These are phyloP conservation scores for Aspergillus uvarum DNA, from an alignment of 2,329 filamentous ascomycete genomes.

Conservation along the genomic window DNA sequence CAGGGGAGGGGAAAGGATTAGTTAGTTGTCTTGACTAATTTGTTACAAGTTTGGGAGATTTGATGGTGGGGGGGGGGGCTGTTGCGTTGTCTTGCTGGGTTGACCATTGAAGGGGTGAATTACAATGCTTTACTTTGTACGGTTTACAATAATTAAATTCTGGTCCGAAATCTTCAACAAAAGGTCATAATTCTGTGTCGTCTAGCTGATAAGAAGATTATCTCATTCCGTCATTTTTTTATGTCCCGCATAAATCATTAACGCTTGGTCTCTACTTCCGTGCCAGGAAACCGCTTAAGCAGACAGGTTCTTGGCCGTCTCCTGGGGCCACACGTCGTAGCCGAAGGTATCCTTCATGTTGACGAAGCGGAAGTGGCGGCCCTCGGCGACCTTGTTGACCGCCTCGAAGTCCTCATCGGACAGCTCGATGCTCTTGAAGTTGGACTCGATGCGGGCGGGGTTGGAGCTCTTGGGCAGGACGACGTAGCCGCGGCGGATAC, in stretches of 20 bases:
- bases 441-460: conserved; percentile 65
- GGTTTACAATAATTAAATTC: too few species aligned
- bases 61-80: too few species aligned
- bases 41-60: too few species aligned
- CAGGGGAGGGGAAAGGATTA: too few species aligned
- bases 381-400: conserved; percentile 63
- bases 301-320: conserved; percentile 42
- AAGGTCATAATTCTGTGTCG: not conserved
- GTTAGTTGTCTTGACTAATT: too few species aligned
- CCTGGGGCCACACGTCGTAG: conserved; percentile 68
- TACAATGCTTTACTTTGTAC: too few species aligned
- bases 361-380: conserved; percentile 69
- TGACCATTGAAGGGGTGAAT: too few species aligned
- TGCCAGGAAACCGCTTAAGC: conserved; percentile 18
- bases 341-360: conserved; percentile 83
- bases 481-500: conserved; percentile 63
- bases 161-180: not conserved
- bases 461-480: conserved; percentile 71
- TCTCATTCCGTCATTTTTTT: conserved; percentile 10
- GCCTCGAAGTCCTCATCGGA: conserved; percentile 58
- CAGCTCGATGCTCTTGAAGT: conserved; percentile 63
- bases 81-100: too few species aligned
- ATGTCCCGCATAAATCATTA: conserved; percentile 22
- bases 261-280: not conserved
- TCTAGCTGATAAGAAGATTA: not conserved